Base-by-base conservation (phyloP, 192 early-diverging fungal genomes). In the Backusella macrospora region DNA sequence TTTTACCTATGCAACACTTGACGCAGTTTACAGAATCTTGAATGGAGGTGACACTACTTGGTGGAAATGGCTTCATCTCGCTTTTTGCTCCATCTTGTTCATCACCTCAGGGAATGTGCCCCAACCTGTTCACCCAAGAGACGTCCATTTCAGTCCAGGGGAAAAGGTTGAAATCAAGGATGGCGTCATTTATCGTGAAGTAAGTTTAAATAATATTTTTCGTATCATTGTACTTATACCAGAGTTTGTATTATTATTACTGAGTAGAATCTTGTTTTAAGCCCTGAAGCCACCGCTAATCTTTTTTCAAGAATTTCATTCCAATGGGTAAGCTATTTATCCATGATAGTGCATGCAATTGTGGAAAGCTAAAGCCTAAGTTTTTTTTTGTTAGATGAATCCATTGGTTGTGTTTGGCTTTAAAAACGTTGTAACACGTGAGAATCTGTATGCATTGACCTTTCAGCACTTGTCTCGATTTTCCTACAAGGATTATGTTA, bases 231-330 rank as follows among this genome's bases (percentile, higher is more conserved):
- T 18, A 4, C 21, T 59, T 3, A 12, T 26, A 23, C 5, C 21
- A 12, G 26, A 23, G 10, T 15, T 23, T 23, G 5, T 40, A 23
- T 38, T 5, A 39, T n/a, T 1, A 8, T 46, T 26, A 66, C 29
- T 42, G 37, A 38, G 52, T 12, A 74, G 73, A 42, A 43, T 26
- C 73, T 65, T 26, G 18, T 49, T 7, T 43, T 74, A 13, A 65
- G 73, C 18, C 73, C 65, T 40, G 73, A 74, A 67, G 38, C 73
- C 6, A 74, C 73, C 10, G 73, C 73, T n/a, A 67, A 37, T 40
- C 14, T 47, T n/a, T 67, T 74, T 40, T 65, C 62, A 34, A 67
- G 73, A 65, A 47, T 65, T 29, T 65, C 73, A 10, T 74, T 74
- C 34, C 48, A 40, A 49, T 74, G 73, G 73, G 65, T 74, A 65